phyloP scores from a whole-genome alignment of 2,329 filamentous ascomycete genomes.

The Drechslerella stenobrocha region DNA sequence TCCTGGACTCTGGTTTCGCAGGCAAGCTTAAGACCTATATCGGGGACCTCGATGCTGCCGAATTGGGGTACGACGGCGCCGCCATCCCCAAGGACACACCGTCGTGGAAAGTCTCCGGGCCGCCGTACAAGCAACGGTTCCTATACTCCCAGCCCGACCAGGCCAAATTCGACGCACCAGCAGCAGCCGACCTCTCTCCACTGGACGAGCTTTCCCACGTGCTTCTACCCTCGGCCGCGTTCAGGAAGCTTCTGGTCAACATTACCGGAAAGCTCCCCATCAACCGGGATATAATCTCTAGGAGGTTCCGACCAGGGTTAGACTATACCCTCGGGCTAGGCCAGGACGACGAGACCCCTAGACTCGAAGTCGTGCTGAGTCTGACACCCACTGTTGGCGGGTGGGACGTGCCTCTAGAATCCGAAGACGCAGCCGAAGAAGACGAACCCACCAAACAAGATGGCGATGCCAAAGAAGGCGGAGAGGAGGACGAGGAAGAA shows the following conservation, averaged over 20 bases:
- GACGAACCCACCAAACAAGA: slow-evolving; percentile 58
- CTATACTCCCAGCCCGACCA: slow-evolving; percentile 68
- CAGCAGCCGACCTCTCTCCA: slow-evolving; percentile 60
- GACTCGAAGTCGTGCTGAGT: slow-evolving; percentile 82
- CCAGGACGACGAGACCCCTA: slow-evolving; percentile 70
- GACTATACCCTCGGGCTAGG: slow-evolving; percentile 94
- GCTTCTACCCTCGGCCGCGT: slow-evolving; percentile 80
- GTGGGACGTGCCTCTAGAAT: slow-evolving; percentile 70
- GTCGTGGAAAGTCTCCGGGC: slow-evolving; percentile 76
- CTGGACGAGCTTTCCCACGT: slow-evolving; percentile 78
- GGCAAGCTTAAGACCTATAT: slow-evolving; percentile 72
- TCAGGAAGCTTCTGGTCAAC: slow-evolving; percentile 84
- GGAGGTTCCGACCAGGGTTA: slow-evolving; percentile 80
- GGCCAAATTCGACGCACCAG: slow-evolving; percentile 53
- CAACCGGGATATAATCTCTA: slow-evolving; percentile 75
- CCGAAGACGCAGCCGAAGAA: slow-evolving; percentile 59
- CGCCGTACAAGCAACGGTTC: slow-evolving; percentile 94
- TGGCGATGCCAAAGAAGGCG: slow-evolving; percentile 55
- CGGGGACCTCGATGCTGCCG: slow-evolving; percentile 64
- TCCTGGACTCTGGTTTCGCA: slow-evolving; percentile 78
- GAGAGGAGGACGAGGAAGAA: slow-evolving; percentile 51
- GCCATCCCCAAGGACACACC: slow-evolving; percentile 55
- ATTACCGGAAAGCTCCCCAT: slow-evolving; percentile 75
- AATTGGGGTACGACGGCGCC: slow-evolving; percentile 50
- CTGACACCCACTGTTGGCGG: slow-evolving; percentile 84